These are phyloP conservation scores for Arabidopsis arenosa DNA, from an alignment of 345 rosid genomes.

Conservation along the genomic window DNA sequence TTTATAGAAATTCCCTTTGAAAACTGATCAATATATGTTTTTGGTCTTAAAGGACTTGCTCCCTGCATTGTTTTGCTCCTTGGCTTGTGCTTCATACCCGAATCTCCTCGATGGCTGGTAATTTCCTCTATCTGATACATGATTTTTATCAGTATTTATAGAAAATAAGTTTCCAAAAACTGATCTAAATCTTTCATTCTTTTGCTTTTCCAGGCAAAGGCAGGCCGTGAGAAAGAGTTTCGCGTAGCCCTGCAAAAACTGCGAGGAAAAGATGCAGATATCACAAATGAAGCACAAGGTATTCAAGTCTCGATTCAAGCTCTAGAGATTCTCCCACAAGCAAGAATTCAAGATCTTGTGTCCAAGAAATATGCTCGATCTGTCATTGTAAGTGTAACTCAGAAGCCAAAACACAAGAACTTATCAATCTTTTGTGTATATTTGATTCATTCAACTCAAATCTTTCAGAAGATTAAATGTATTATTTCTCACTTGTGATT, in stretches of 20 bases:
- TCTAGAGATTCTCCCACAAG: constrained; percentile 70
- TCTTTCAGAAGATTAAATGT: not conserved
- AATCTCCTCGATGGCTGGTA: constrained; percentile 98
- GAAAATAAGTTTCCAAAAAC: not conserved
- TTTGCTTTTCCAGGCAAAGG: constrained; percentile 64
- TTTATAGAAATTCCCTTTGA: not conserved
- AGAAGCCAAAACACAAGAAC: not conserved
- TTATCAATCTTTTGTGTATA: not conserved
- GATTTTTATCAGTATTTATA: not conserved
- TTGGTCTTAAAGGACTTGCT: constrained; percentile 55
- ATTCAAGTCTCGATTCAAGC: constrained; percentile 66
- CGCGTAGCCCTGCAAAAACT: constrained; percentile 64
- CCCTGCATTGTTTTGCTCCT: constrained; percentile 74
- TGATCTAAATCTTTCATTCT: not conserved
- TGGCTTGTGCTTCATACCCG: constrained; percentile 78
- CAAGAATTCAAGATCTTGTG: constrained; percentile 64
- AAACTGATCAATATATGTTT: constrained; percentile 35
- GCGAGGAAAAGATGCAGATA: constrained; percentile 69
- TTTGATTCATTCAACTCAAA: not conserved
- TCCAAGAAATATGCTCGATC: constrained; percentile 65
- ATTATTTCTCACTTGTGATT: not conserved
- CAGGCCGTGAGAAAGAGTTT: constrained; percentile 69
- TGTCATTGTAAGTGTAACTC: constrained; percentile 62
- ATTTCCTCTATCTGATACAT: constrained; percentile 15
- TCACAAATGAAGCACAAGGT: constrained; percentile 72